Conservation (phyloP, 192 early-diverging fungal species). For the Borealophlyctis nickersoniae region DNA sequence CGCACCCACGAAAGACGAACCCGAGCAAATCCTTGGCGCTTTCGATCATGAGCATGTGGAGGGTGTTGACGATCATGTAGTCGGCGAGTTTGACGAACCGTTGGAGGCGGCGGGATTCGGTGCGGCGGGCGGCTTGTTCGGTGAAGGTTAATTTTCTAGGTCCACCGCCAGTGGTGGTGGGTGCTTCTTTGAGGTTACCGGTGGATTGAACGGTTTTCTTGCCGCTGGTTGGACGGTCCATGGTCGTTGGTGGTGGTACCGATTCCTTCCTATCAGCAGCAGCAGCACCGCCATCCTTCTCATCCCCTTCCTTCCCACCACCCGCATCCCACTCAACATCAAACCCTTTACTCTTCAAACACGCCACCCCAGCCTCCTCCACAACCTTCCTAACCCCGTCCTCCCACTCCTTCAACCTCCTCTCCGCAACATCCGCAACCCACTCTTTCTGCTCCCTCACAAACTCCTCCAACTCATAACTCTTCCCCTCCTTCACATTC, state of each 20-base stretch:
- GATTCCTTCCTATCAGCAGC: no score
- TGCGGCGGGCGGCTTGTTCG: slow-evolving; percentile 55
- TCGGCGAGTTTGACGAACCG: slow-evolving; percentile 60
- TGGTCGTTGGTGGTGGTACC: no score
- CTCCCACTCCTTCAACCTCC: slow-evolving; percentile 42
- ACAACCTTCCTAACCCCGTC: slow-evolving; percentile 32
- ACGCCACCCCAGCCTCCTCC: slow-evolving; percentile 38
- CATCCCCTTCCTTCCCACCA: slow-evolving; percentile 1
- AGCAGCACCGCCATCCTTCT: neutral
- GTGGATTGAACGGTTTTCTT: neutral
- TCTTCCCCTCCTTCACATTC: slow-evolving; percentile 27
- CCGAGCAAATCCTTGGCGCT: slow-evolving; percentile 42
- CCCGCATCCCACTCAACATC: slow-evolving; percentile 27
- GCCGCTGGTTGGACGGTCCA: neutral
- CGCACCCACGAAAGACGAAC: slow-evolving; percentile 43
- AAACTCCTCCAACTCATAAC: slow-evolving; percentile 47
- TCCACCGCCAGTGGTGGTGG: neutral
- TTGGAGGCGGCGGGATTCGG: slow-evolving; percentile 50
- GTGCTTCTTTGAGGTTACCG: slow-evolving; percentile 5
- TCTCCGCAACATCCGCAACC: slow-evolving; percentile 31
- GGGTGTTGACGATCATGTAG: slow-evolving; percentile 53
- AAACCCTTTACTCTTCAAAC: slow-evolving; percentile 50
- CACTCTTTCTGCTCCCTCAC: slow-evolving; percentile 42
- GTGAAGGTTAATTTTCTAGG: slow-evolving; percentile 47
- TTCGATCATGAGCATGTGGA: slow-evolving; percentile 48